Conservation (phyloP, 805 yeast species). For the Zygoascus bituminiphila region DNA sequence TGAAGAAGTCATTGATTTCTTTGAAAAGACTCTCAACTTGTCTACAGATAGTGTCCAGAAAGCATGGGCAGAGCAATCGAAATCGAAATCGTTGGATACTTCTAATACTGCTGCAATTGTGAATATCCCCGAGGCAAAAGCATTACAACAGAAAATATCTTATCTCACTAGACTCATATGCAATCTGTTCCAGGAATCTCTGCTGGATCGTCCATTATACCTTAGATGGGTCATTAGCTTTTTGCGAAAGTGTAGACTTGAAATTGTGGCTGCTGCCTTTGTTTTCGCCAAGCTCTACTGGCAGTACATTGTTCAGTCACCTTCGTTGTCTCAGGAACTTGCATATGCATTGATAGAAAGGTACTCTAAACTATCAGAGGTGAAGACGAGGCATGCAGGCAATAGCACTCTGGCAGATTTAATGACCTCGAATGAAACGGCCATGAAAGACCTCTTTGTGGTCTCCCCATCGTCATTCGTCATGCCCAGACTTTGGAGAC, state of each 20-base stretch:
- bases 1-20: constrained; percentile 59
- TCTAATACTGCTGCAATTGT: constrained; percentile 21
- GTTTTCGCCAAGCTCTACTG: constrained; percentile 61
- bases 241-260: constrained; percentile 34
- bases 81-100: not conserved
- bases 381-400: constrained; percentile 2
- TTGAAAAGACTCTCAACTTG: constrained; percentile 40
- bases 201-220: constrained; percentile 56
- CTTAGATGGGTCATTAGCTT: constrained; percentile 55
- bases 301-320: constrained; percentile 51
- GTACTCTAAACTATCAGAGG: constrained; percentile 23
- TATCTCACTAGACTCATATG: constrained; percentile 55
- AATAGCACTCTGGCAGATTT: not conserved
- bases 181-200: constrained; percentile 57
- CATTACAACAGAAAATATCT: constrained; percentile 34
- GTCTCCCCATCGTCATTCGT: constrained; percentile 26
- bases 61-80: not conserved
- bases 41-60: not conserved
- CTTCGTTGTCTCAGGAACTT: constrained; percentile 54
- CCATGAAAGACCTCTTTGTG: constrained; percentile 17
- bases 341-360: constrained; percentile 49
- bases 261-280: constrained; percentile 39
- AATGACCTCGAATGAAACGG: not conserved
- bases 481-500: constrained; percentile 27
- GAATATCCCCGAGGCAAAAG: constrained; percentile 10